Evolutionary conservation across 495 filamentous ascomycete species (phyloP).

Genomic region (Copromyces sp.): DNA sequence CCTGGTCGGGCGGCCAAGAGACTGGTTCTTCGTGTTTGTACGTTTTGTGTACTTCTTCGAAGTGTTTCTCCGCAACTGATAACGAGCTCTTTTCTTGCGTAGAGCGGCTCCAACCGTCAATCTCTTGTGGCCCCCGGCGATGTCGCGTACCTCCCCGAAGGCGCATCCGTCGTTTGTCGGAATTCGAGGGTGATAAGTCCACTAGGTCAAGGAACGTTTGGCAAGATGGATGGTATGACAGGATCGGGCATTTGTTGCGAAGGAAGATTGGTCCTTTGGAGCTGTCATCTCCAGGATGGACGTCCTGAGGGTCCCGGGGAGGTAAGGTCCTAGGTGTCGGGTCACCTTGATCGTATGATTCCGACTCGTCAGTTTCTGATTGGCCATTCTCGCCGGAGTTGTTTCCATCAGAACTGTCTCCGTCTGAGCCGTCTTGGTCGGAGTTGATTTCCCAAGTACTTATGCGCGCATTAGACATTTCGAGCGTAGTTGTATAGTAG

Average conservation of each 20-base stretch:
- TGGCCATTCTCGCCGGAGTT: background rate
- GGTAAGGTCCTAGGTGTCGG: background rate
- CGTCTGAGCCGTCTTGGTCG: no score
- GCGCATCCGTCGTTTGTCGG: conserved; percentile 23
- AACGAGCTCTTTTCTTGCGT: background rate
- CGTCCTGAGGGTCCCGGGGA: conserved; percentile 11
- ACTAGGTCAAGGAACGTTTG: conserved; percentile 60
- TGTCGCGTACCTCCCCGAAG: conserved; percentile 25
- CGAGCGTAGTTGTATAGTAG: conserved; percentile 54
- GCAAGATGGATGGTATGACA: conserved; percentile 47
- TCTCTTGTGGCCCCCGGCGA: conserved; percentile 44
- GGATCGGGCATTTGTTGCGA: conserved; percentile 47
- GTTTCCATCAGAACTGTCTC: background rate
- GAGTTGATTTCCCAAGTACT: background rate
- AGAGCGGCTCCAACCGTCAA: conserved; percentile 15
- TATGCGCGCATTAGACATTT: conserved; percentile 10
- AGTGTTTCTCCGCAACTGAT: conserved; percentile 4
- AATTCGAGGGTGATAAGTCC: conserved; percentile 33
- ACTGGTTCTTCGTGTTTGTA: conserved; percentile 41
- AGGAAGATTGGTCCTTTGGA: conserved; percentile 37
- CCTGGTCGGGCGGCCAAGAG: conserved; percentile 50
- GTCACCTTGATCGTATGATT: background rate
- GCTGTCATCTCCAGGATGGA: conserved; percentile 29
- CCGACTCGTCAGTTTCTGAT: background rate
- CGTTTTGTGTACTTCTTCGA: conserved; percentile 21